Conservation (phyloP, 257 asterid genomes). For the Solanum infundibuliforme region DNA sequence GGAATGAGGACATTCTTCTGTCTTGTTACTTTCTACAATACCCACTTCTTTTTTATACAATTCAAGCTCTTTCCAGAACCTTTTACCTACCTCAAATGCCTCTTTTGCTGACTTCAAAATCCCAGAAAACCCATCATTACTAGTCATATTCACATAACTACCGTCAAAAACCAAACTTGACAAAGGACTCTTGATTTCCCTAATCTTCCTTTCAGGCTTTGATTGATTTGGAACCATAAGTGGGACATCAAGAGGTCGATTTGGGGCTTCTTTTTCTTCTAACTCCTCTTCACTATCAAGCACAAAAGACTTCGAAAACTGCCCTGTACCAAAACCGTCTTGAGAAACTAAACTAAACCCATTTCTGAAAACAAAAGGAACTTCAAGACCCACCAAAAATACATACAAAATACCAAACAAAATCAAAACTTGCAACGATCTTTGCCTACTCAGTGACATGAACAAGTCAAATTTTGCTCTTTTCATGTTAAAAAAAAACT, state of each 20-base stretch:
- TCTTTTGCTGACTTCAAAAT: slow-evolving; percentile 42
- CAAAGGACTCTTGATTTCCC: slow-evolving; percentile 10
- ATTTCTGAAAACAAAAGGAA: slow-evolving; percentile 59
- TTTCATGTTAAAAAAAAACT: slow-evolving; percentile 28
- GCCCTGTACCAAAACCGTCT: slow-evolving; percentile 32
- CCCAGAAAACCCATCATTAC: slow-evolving; percentile 25
- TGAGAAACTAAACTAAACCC: slow-evolving; percentile 34
- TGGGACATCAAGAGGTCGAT: slow-evolving; percentile 47
- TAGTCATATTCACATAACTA: slow-evolving; percentile 31
- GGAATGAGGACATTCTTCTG: slow-evolving; percentile 57
- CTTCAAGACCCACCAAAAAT: slow-evolving; percentile 58
- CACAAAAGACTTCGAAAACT: slow-evolving; percentile 40
- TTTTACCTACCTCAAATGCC: slow-evolving; percentile 49
- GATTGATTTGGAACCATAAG: slow-evolving; percentile 21
- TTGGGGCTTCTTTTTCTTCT: slow-evolving; percentile 49
- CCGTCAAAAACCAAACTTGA: slow-evolving; percentile 50
- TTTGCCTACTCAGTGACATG: slow-evolving; percentile 52
- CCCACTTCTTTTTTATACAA: slow-evolving; percentile 12
- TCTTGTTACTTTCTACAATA: slow-evolving; percentile 1
- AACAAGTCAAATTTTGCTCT: slow-evolving; percentile 43
- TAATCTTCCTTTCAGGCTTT: slow-evolving; percentile 24
- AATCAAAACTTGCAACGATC: slow-evolving; percentile 47
- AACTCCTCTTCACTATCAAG: slow-evolving; percentile 65
- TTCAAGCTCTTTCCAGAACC: slow-evolving; percentile 53
- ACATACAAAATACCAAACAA: slow-evolving; percentile 41